Evolutionary conservation across 1,284 basidiomycete genomes (phyloP).

Genomic region (Ceratobasidium sp.): DNA sequence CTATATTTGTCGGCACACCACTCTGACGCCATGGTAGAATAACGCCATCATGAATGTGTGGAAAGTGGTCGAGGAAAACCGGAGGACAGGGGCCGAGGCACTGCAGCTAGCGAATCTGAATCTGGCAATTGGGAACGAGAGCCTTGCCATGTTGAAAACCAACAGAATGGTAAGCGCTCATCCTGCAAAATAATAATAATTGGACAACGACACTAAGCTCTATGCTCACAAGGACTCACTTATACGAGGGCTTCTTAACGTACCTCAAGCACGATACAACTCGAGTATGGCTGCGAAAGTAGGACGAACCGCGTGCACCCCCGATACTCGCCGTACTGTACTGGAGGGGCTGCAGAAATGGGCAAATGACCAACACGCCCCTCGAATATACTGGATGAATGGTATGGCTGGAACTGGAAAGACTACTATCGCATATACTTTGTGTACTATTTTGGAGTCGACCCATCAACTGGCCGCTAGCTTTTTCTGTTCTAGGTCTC

Average conservation of each 20-base stretch:
- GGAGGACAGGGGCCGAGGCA: neutral
- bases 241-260: neutral
- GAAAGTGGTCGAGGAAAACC: neutral
- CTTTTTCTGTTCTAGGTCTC: conserved; percentile 47
- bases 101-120: too few species aligned
- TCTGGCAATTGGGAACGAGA: too few species aligned
- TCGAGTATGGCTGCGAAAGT: neutral
- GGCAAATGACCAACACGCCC: conserved; percentile 16
- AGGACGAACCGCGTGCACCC: neutral
- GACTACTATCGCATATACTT: conserved; percentile 44
- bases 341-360: conserved; percentile 41
- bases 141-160: too few species aligned
- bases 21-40: neutral
- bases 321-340: conserved; percentile 40
- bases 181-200: too few species aligned
- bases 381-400: conserved; percentile 45
- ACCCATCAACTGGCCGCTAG: conserved; percentile 46
- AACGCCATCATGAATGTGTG: neutral
- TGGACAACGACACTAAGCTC: neutral
- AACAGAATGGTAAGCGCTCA: too few species aligned
- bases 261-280: neutral
- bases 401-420: conserved; percentile 46
- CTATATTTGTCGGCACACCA: too few species aligned
- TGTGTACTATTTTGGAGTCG: conserved; percentile 38
- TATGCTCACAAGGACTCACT: neutral